Conservation (phyloP, 2,329 filamentous ascomycete species). For the Cladosporium cucumerinum region DNA sequence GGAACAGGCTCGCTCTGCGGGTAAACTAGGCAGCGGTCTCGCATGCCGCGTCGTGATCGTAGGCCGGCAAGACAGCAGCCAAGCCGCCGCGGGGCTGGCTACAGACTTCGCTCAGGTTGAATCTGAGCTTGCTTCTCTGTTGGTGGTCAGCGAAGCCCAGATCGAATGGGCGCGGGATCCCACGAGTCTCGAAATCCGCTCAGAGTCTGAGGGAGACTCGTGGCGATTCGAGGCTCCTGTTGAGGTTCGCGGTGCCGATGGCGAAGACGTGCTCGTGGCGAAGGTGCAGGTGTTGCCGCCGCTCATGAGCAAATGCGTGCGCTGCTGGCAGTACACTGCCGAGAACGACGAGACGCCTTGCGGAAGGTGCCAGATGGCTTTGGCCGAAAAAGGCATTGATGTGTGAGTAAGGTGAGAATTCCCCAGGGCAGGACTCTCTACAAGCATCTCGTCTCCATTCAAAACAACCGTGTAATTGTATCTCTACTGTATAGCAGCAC, state of each 20-base stretch:
- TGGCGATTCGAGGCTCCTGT: slow-evolving; percentile 46
- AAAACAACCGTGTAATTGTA: background rate
- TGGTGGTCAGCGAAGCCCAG: slow-evolving; percentile 42
- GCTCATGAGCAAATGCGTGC: slow-evolving; percentile 65
- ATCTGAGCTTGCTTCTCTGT: slow-evolving; percentile 39
- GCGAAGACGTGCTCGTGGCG: slow-evolving; percentile 25
- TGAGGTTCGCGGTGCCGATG: slow-evolving; percentile 30
- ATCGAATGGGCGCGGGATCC: slow-evolving; percentile 10
- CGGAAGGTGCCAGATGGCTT: slow-evolving; percentile 65
- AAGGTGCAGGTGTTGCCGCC: slow-evolving; percentile 40
- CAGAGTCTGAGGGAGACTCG: slow-evolving; percentile 25
- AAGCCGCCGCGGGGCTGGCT: background rate
- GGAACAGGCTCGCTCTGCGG: slow-evolving; percentile 68
- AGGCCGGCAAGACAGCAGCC: background rate
- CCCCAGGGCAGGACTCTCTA: no score
- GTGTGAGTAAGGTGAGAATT: background rate
- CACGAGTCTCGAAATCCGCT: background rate
- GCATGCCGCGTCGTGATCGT: slow-evolving; percentile 66
- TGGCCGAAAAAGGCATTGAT: slow-evolving; percentile 38
- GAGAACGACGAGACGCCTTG: slow-evolving; percentile 63
- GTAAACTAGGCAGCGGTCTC: slow-evolving; percentile 74
- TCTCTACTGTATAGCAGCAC: slow-evolving; percentile 3
- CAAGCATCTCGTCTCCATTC: background rate
- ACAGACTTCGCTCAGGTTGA: background rate
- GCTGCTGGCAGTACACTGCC: slow-evolving; percentile 88